Conservation (phyloP, 2,329 filamentous ascomycete species). For the Aspergillus unguis region DNA sequence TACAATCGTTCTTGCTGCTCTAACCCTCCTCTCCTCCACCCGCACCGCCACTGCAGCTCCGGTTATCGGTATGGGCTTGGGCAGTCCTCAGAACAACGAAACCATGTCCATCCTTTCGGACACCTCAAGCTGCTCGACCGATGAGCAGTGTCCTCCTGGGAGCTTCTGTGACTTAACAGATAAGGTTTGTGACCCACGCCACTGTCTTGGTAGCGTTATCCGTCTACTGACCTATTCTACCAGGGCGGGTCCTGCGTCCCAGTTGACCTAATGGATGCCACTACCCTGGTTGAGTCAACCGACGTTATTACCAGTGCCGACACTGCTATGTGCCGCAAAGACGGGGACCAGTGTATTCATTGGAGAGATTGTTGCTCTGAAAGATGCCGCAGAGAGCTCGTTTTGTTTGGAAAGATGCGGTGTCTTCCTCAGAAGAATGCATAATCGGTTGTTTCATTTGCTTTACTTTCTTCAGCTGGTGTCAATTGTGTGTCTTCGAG, state of each 20-base stretch:
- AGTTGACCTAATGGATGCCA: no score
- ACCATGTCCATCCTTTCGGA: neutral
- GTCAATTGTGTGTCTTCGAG: no score
- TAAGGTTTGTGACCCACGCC: neutral
- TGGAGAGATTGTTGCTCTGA: conserved; percentile 9
- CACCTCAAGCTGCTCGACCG: neutral
- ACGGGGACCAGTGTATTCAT: neutral
- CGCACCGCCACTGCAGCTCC: neutral
- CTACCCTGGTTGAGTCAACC: no score
- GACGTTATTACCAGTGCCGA: no score
- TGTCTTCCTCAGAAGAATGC: neutral
- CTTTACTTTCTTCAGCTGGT: neutral
- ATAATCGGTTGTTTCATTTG: neutral
- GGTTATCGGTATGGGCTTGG: neutral
- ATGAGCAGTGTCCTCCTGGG: neutral
- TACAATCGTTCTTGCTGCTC: neutral
- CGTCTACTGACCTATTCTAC: no score
- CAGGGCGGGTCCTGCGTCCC: no score
- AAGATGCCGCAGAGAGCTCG: conserved; percentile 1
- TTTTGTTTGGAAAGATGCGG: conserved; percentile 5
- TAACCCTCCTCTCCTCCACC: neutral
- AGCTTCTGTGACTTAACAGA: neutral
- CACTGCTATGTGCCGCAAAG: neutral
- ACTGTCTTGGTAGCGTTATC: no score
- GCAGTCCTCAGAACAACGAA: neutral